A percentile compares a stretch with the other conserved stretches of the same genome.
Conservation (phyloP, 257 asterid genomes). For the Voacanga thouarsii region DNA sequence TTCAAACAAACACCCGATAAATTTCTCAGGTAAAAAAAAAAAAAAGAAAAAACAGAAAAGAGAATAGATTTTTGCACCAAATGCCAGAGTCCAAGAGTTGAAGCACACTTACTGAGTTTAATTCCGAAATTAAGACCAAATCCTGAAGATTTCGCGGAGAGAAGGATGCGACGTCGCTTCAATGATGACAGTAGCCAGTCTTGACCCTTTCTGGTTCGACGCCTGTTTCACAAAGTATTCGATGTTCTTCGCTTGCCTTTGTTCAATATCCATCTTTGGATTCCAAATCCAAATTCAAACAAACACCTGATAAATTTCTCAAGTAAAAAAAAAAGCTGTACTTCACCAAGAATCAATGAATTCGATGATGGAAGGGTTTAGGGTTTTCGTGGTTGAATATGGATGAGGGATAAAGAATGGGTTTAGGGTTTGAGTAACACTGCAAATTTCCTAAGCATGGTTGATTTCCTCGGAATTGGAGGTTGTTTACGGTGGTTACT, state of each 20-base stretch:
- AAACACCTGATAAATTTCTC: not conserved
- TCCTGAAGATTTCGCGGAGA: too few species aligned
- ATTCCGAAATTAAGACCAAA: too few species aligned
- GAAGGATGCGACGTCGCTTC: conserved; percentile 96
- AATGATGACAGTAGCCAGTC: conserved; percentile 52
- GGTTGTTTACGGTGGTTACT: not conserved
- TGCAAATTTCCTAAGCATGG: not conserved
- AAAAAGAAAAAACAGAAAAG: too few species aligned
- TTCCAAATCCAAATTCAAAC: conserved; percentile 12
- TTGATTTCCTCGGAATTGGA: not conserved
- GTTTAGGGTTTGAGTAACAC: not conserved
- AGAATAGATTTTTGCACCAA: too few species aligned
- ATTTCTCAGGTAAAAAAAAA: too few species aligned
- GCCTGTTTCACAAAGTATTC: conserved; percentile 77
- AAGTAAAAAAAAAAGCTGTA: not conserved
- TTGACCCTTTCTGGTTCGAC: conserved; percentile 45
- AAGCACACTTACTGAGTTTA: too few species aligned
- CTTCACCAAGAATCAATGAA: not conserved
- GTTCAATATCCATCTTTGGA: conserved; percentile 70
- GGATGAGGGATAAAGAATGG: not conserved
- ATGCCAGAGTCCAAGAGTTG: too few species aligned
- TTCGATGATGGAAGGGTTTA: not conserved
- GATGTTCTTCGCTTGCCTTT: conserved; percentile 82
- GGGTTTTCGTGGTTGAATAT: not conserved
- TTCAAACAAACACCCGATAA: too few species aligned